Conservation (phyloP, 225 moss, liverwort and hornwort genomes). For the Sphagnum tenellum region DNA sequence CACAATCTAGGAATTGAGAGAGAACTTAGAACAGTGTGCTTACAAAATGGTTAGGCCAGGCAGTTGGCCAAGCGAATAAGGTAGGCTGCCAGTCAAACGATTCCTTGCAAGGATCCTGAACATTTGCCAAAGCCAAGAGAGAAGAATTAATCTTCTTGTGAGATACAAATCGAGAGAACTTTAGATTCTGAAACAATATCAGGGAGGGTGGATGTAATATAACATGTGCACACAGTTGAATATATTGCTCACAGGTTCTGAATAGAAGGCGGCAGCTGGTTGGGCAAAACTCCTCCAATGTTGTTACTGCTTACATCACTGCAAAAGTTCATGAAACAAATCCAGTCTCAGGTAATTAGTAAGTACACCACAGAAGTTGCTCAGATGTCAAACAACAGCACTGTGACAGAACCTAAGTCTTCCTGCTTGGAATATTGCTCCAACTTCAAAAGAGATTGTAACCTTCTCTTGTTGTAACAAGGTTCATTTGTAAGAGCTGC, state of each 20-base stretch:
- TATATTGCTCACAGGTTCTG: slow-evolving; percentile 30
- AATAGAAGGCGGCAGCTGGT: slow-evolving; percentile 23
- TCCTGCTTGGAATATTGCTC: not conserved
- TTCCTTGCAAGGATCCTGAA: slow-evolving; percentile 28
- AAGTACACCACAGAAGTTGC: not conserved
- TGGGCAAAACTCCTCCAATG: slow-evolving; percentile 27
- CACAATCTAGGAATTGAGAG: too few species aligned
- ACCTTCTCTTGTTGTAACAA: too few species aligned
- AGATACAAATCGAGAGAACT: not conserved
- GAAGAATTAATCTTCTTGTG: not conserved
- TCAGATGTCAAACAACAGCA: not conserved
- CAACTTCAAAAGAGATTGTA: not conserved
- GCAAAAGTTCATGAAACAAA: slow-evolving; percentile 4
- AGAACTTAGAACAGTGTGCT: not conserved
- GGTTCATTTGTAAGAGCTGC: too few species aligned
- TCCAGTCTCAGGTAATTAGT: not conserved
- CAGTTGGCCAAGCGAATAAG: slow-evolving; percentile 32
- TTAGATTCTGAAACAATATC: not conserved
- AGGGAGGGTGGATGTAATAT: too few species aligned
- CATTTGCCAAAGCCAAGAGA: slow-evolving; percentile 3
- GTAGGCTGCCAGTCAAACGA: slow-evolving; percentile 39
- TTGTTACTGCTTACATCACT: slow-evolving; percentile 45
- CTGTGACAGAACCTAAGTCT: not conserved
- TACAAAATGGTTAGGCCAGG: slow-evolving; percentile 38
- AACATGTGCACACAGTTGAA: too few species aligned